Evolutionary conservation across 2,329 filamentous ascomycete genomes (phyloP).

Genomic region (Trichoderma cornu-damae): DNA sequence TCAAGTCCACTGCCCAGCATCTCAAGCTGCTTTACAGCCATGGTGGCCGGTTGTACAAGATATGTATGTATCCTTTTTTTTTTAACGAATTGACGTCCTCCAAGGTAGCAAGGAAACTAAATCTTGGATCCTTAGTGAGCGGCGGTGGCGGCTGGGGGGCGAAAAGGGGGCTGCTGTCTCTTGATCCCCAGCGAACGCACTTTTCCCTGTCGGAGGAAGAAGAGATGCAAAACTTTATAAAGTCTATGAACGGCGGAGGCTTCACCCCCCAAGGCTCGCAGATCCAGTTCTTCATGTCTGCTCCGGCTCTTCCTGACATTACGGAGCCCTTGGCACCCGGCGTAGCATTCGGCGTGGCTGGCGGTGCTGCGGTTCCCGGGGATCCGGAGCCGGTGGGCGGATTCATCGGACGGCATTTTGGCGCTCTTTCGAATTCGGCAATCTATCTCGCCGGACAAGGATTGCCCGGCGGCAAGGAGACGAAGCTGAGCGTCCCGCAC

Average conservation of each 20-base stretch:
- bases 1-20: slow-evolving; percentile 25
- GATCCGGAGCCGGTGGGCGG: slow-evolving; percentile 1
- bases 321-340: slow-evolving; percentile 19
- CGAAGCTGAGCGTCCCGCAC: slow-evolving; percentile 35
- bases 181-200: slow-evolving; percentile 63
- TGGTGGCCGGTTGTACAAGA: slow-evolving; percentile 43
- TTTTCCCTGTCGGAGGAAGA: slow-evolving; percentile 43
- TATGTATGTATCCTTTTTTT: slow-evolving; percentile 26
- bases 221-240: slow-evolving; percentile 50
- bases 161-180: slow-evolving; percentile 71
- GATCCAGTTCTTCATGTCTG: slow-evolving; percentile 60
- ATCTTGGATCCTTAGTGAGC: slow-evolving; percentile 47
- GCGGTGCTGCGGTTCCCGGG: slow-evolving; percentile 11
- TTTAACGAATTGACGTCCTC: background rate
- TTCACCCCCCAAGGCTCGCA: slow-evolving; percentile 59
- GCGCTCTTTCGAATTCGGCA: slow-evolving; percentile 57
- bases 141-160: slow-evolving; percentile 81
- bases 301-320: slow-evolving; percentile 27
- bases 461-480: slow-evolving; percentile 20
- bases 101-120: background rate
- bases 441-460: slow-evolving; percentile 43
- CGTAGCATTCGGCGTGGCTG: slow-evolving; percentile 34
- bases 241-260: slow-evolving; percentile 42
- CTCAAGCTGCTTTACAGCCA: slow-evolving; percentile 35
- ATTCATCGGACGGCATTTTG: slow-evolving; percentile 48